These are phyloP conservation scores for Picochlorum sp. DNA, from an alignment of 139 green algal species.

Conservation along the genomic window DNA sequence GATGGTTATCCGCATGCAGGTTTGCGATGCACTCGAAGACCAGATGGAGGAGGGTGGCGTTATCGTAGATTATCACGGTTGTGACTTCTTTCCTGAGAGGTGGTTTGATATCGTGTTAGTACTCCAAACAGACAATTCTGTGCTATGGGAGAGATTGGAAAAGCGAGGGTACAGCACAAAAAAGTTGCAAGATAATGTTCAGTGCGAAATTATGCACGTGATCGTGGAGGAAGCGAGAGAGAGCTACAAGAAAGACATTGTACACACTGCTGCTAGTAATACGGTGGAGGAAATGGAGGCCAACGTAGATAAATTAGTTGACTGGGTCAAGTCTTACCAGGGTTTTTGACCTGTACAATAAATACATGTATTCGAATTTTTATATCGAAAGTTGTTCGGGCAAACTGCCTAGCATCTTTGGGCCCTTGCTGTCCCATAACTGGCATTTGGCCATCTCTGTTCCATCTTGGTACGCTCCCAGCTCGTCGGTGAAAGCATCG, in stretches of 20 bases:
- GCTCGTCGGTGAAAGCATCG: conserved; percentile 19
- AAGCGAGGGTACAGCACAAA: conserved; percentile 64
- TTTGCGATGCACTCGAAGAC: conserved; percentile 88
- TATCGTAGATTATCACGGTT: conserved; percentile 93
- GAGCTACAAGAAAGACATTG: conserved; percentile 85
- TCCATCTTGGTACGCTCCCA: conserved; percentile 25
- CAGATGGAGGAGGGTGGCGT: conserved; percentile 61
- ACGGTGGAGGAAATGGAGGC: conserved; percentile 85
- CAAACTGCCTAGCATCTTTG: not conserved
- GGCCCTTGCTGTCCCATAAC: conserved; percentile 16
- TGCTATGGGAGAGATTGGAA: conserved; percentile 82
- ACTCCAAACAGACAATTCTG: conserved; percentile 82
- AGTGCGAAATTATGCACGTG: conserved; percentile 98
- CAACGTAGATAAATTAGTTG: conserved; percentile 68
- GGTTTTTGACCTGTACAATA: not conserved
- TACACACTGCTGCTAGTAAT: conserved; percentile 74
- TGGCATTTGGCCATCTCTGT: conserved; percentile 10
- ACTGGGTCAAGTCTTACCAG: conserved; percentile 48
- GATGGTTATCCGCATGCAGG: conserved; percentile 32
- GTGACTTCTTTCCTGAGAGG: conserved; percentile 96
- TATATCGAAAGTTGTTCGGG: not conserved
- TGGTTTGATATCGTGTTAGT: conserved; percentile 97
- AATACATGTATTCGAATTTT: not conserved
- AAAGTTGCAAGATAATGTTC: conserved; percentile 92
- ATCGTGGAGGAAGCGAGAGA: conserved; percentile 87